Evolutionary conservation across 78 protist genomes (phyloP), one percentile per base, ranked within the genome.

Genomic region (Salpingoeca rosetta): DNA sequence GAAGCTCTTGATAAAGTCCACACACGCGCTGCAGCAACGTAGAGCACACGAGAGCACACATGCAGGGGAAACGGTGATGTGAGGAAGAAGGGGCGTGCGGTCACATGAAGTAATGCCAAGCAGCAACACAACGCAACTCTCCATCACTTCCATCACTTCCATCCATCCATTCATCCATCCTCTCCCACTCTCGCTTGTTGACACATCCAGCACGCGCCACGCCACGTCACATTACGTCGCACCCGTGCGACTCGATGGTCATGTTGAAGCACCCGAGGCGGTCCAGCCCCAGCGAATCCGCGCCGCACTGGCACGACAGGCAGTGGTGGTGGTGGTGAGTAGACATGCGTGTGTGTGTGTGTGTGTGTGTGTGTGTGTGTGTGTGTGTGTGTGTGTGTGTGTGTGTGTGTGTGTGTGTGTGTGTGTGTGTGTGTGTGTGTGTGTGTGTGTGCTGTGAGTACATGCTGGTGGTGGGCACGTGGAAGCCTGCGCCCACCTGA

Each of bases 181-280:
- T n/a, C n/a, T n/a, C n/a, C n/a, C n/a, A n/a, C n/a, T n/a, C n/a
- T n/a, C n/a, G n/a, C n/a, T n/a, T n/a, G n/a, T n/a, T n/a, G n/a
- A n/a, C 72, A 11, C 38, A 37, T 81, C 12, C 79, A 40, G 76
- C 28, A 7, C 7, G 87, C 37, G 75, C 2, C 31, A 76, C 93
- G 96, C 31, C 65, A 7, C 65, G 7, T 7, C 31, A 22, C 17
- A 7, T 51, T 51, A 17, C 31, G 31, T 51, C 65, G 7, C 17
- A 51, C 65, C 93, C 98, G 84, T 97, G 98, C 0, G 96, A 95
- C 28, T 45, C 76, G 72, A 94, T 38, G 41, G 97, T 86, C 28
- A 99, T 87, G 44, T 96, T 97, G 92, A 99, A 97, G 86, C 95
- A 90, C 37, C 99, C 99, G 28, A 99, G 93, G 10, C 99, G 94